Conservation (phyloP, 306 rosid species). For the Styphnolobium japonicum region DNA sequence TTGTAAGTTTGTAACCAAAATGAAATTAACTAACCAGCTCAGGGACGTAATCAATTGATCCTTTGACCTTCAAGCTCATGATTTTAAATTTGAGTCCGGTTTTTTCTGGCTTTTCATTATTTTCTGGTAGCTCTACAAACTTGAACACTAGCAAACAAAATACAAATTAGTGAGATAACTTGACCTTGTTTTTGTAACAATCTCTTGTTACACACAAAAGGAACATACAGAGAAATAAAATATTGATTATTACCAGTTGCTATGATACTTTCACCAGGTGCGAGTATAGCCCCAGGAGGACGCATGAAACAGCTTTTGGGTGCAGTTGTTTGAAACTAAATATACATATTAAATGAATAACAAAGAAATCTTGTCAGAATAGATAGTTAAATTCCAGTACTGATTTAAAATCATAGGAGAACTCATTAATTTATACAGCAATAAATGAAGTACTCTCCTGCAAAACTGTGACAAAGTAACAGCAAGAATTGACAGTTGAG, state of each 20-base stretch:
- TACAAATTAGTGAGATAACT: conserved; percentile 11
- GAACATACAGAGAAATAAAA: background rate
- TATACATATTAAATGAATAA: conserved; percentile 8
- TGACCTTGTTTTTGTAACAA: background rate
- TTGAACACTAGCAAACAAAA: conserved; percentile 68
- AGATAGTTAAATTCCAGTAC: background rate
- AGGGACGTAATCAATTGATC: conserved; percentile 81
- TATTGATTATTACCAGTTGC: conserved; percentile 75
- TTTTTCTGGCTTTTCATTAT: conserved; percentile 83
- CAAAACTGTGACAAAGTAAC: conserved; percentile 14
- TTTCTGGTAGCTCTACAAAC: conserved; percentile 94
- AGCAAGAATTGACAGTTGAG: conserved; percentile 1
- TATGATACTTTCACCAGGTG: conserved; percentile 92
- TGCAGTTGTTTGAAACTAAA: conserved; percentile 96
- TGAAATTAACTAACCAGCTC: conserved; percentile 76
- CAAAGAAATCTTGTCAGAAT: conserved; percentile 25
- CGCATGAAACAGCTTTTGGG: conserved; percentile 99
- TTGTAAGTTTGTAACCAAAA: background rate
- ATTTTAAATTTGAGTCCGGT: conserved; percentile 92
- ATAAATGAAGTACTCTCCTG: background rate
- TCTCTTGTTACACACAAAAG: background rate
- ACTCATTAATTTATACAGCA: background rate
- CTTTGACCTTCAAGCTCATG: conserved; percentile 99
- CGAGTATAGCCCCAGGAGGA: conserved; percentile 96
- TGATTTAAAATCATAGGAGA: background rate